These are phyloP conservation scores for Spathaspora sp. DNA, from an alignment of 805 yeast species.

Conservation along the genomic window DNA sequence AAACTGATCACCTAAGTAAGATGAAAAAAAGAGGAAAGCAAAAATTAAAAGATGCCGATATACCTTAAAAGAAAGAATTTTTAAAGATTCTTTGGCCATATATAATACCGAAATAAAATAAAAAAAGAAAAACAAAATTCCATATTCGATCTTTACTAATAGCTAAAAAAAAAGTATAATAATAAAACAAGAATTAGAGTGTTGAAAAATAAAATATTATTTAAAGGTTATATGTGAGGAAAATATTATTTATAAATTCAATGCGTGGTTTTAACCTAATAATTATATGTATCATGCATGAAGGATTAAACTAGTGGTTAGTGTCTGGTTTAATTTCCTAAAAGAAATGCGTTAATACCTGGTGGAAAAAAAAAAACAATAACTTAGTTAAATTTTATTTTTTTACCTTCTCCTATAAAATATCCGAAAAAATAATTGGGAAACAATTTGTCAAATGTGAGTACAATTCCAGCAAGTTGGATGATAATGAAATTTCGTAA, in stretches of 20 bases:
- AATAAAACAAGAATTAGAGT: not conserved
- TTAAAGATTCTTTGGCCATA: not conserved
- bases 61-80: not conserved
- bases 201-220: not conserved
- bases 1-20: not conserved
- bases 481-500: slow-evolving; percentile 1
- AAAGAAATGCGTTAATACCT: not conserved
- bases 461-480: not conserved
- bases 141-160: not conserved
- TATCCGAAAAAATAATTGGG: not conserved
- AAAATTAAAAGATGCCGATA: not conserved
- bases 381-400: not conserved
- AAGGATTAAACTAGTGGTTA: not conserved
- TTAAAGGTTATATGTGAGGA: not conserved
- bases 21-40: not conserved
- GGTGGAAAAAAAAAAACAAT: not conserved
- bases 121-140: slow-evolving; percentile 1
- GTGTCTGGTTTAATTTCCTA: not conserved
- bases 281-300: not conserved
- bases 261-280: not conserved
- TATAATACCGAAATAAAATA: not conserved
- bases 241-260: not conserved
- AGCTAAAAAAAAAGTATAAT: not conserved
- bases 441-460: not conserved
- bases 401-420: not conserved